These are phyloP conservation scores for Coemansia umbellata DNA, from an alignment of 192 early-diverging fungal genomes.

Conservation along the genomic window DNA sequence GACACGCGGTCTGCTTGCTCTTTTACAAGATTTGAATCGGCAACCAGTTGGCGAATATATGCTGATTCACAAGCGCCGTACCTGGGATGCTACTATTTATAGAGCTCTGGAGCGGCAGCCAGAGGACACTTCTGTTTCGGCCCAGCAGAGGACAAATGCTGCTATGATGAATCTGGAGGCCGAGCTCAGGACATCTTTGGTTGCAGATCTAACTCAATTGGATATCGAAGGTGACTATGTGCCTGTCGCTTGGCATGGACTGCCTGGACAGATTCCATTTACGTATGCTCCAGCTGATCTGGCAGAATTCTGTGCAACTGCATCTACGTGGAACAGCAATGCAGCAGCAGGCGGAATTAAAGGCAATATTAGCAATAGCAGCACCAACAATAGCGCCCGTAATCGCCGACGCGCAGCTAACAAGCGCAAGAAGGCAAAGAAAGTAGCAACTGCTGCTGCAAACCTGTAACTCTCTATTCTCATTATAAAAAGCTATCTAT, in stretches of 20 bases:
- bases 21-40: constrained; percentile 22
- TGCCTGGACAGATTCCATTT: constrained; percentile 25
- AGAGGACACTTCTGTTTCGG: constrained; percentile 2
- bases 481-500: too few species aligned
- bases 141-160: not conserved
- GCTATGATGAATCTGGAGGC: constrained; percentile 26
- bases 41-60: constrained; percentile 24
- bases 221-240: constrained; percentile 39
- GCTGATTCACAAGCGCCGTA: constrained; percentile 35
- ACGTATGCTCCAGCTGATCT: constrained; percentile 41
- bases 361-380: not conserved
- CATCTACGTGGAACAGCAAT: constrained; percentile 2
- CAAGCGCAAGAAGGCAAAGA: constrained; percentile 15
- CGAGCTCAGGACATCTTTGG: constrained; percentile 9
- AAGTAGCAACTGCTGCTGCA: not conserved
- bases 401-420: constrained; percentile 14
- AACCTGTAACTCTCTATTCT: too few species aligned
- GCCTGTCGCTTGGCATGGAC: constrained; percentile 32
- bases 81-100: constrained; percentile 47
- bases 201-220: not conserved
- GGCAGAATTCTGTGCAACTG: not conserved
- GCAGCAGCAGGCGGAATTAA: not conserved
- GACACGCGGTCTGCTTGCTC: constrained; percentile 22
- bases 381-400: constrained; percentile 3
- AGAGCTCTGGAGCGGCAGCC: constrained; percentile 18